Base-by-base conservation (phyloP, 176 grass and related monocot genomes). In the Aegilops speltoides region DNA sequence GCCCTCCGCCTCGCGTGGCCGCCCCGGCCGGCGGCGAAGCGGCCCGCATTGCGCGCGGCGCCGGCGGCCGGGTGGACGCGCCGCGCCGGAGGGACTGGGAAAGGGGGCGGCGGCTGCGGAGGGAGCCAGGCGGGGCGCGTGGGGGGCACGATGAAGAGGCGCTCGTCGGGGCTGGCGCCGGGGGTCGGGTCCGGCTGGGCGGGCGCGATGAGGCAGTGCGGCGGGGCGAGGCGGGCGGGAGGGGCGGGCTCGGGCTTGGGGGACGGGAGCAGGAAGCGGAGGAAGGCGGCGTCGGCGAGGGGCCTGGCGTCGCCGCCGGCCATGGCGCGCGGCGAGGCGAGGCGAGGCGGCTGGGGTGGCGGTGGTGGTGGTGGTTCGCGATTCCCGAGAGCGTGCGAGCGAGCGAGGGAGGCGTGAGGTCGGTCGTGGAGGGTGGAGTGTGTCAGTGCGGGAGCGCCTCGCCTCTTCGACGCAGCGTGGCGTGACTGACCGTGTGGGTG, bases 191-290 rank as follows among this genome's bases (percentile, higher is more conserved):
- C 79, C 45, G 81, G 71, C 73, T 73, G 74, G 8, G 36, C 48
- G 3, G 46, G 74, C 46, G 81, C 54, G 64, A 90, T 3, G 81
- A 93, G 91, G 81, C 29, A 15, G 87, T 93, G 91, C 29, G 87
- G 91, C 63, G 85, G 84, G 41, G 29, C 76, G 54, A 68, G 29
- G 33, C 19, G 73, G 4, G 64, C 83, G 50, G 83, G 25, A 20
- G 80, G 16, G 16, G 57, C 3, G 3, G 36, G 73, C 26, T 23
- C 6, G 34, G 81, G 69, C 84, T 67, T 89, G 3, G 85, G 57
- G 1, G 88, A 33, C 19, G 84, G 87, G 26, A 84, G 64, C 33
- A 90, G 91, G 81, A 80, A 86, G 29, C 78, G 85, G 22, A 86
- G 24, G 82, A 87, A 63, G 12, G 32, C 82, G n/a, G 54, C 54